Evolutionary conservation across 163 green algal genomes (phyloP), one percentile per base, ranked within the genome.

Genomic region (Chlamydomonas reinhardtii): DNA sequence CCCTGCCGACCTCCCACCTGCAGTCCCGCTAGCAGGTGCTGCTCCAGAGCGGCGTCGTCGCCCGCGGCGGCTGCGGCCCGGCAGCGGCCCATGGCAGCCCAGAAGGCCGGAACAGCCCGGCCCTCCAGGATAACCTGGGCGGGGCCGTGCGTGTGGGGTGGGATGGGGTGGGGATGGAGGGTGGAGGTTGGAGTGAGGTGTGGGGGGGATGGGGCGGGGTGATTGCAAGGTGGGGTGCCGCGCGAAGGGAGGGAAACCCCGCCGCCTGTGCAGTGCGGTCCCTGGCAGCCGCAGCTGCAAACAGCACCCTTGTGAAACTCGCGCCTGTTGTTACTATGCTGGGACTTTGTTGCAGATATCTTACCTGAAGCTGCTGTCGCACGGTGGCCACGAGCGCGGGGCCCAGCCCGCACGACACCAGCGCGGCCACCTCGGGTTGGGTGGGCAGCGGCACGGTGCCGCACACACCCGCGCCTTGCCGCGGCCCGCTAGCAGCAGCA

Each of bases 321-420:
- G n/a, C n/a, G n/a, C n/a, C n/a, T n/a, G n/a, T n/a, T n/a, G n/a
- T n/a, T n/a, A n/a, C n/a, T n/a, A n/a, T n/a, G n/a, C n/a, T n/a
- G n/a, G n/a, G n/a, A n/a, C n/a, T n/a, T n/a, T n/a, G n/a, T n/a
- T n/a, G n/a, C n/a, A n/a, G n/a, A n/a, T n/a, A n/a, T n/a, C 66
- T n/a, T 31, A 76, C 79, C 79, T 78, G 52, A 32, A 85, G 54
- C 24, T 85, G 79, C 79, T 78, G 79, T 34, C 79, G 79, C 62
- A 85, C 79, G 15, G 68, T 72, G 24, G 79, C 68, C 15, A 85
- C 48, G 16, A 85, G 79, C 4, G 68, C 54, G 29, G 79, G 79
- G 6, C 79, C 79, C 52, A 85, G 68, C 8, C 79, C 69, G 34
- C 79, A 85, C 12, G 43, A 68, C 79, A 85, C 79, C 68, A 85